Conservation (phyloP, 2,329 filamentous ascomycete species). For the Trichoderma sp. region DNA sequence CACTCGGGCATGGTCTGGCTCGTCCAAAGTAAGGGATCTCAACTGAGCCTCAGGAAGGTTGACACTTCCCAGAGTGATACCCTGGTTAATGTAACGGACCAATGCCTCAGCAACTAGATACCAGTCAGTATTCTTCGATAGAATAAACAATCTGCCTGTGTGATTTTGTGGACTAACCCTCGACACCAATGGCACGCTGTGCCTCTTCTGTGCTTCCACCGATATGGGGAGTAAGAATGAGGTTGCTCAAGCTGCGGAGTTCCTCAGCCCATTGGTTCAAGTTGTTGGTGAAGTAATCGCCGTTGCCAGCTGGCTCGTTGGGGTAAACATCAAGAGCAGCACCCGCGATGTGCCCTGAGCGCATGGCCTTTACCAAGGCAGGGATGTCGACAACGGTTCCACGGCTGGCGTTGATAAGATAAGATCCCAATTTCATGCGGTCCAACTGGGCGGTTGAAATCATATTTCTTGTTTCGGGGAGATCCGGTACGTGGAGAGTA, state of each 20-base stretch:
- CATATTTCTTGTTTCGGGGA: conserved; percentile 89
- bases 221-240: conserved; percentile 95
- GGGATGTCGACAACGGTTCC: conserved; percentile 93
- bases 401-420: conserved; percentile 93
- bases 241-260: conserved; percentile 78
- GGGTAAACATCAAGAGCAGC: conserved; percentile 97
- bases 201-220: conserved; percentile 97
- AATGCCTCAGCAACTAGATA: conserved; percentile 72
- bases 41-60: conserved; percentile 95
- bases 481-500: conserved; percentile 89
- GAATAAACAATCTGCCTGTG: background rate
- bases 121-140: background rate
- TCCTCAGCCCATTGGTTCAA: conserved; percentile 86
- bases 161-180: conserved; percentile 49
- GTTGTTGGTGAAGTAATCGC: conserved; percentile 84
- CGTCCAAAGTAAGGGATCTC: conserved; percentile 84
- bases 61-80: conserved; percentile 84
- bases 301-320: conserved; percentile 88
- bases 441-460: conserved; percentile 76
- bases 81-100: conserved; percentile 93
- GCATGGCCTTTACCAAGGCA: conserved; percentile 83
- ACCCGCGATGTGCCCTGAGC: conserved; percentile 81
- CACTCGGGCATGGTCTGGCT: conserved; percentile 82
- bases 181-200: conserved; percentile 90
- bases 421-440: conserved; percentile 88